These are phyloP conservation scores for Paxillus ammoniavirescens DNA, from an alignment of 768 basidiomycete genomes.

Conservation along the genomic window DNA sequence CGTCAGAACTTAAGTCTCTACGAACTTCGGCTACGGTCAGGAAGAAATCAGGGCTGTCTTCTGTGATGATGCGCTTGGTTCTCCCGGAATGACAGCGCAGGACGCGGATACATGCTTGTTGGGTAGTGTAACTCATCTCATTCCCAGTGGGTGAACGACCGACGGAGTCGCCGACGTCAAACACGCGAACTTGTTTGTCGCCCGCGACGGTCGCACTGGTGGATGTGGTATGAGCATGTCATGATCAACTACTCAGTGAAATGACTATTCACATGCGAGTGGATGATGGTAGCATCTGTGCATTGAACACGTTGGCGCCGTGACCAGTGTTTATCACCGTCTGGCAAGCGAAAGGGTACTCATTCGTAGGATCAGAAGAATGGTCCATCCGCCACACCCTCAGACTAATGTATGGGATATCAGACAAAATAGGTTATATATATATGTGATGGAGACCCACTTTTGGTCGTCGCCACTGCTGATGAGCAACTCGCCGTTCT, in stretches of 20 bases:
- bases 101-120: conserved; percentile 49
- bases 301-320: conserved; percentile 81
- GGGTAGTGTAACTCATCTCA: conserved; percentile 46
- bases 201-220: conserved; percentile 69
- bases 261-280: conserved; percentile 63
- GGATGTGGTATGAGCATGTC: conserved; percentile 7
- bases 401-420: conserved; percentile 41
- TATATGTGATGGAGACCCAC: conserved; percentile 31
- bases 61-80: conserved; percentile 78
- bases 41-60: conserved; percentile 75
- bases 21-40: conserved; percentile 77
- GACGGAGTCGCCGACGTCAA: conserved; percentile 56
- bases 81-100: conserved; percentile 70
- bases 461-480: conserved; percentile 76
- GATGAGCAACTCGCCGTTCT: conserved; percentile 60
- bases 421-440: background rate
- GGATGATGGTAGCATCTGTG: conserved; percentile 74
- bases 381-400: conserved; percentile 75
- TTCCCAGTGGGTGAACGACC: conserved; percentile 37
- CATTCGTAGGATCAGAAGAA: conserved; percentile 33
- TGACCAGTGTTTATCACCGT: conserved; percentile 80
- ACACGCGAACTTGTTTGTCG: conserved; percentile 75
- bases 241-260: conserved; percentile 1
- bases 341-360: conserved; percentile 65
- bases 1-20: background rate